Evolutionary conservation across 2,329 filamentous ascomycete species (phyloP), one percentile per base, ranked within the genome.

Genomic region (Penicillium sp.): DNA sequence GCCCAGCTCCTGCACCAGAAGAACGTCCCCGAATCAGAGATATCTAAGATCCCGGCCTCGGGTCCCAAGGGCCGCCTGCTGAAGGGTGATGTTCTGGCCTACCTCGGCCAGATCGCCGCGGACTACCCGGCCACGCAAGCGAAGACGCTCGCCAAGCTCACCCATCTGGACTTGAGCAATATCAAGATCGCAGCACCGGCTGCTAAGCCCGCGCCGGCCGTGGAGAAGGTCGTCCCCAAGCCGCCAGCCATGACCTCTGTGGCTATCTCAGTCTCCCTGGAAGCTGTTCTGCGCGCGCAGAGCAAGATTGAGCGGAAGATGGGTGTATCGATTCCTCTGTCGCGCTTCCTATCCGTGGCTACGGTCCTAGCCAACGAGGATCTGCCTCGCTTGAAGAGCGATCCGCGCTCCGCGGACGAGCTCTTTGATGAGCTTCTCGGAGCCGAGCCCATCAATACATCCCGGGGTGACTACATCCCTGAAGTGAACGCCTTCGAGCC

Each of bases 51-150:
- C 67, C 86, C 83, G 43, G 86, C 89, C 5, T 91, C 87, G 16
- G 93, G 93, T 20, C 93, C 93, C 24, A 84, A 84, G 61, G 89
- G 90, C 47, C 84, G 93, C 51, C 76, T 98, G 44, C 78, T 98
- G 52, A 98, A 98, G 77, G 93, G 93, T 46, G 93, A 98, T 65
- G 85, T 98, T 6, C 81, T 98, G 44, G 90, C 89, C 39, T 93
- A 91, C 69, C 71, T 97, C 13, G 93, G 93, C 52, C 76, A 78
- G 58, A 88, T 96, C 62, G 76, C 84, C 50, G 74, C 82, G 53
- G 77, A 82, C 49, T 86, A 87, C 57, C 86, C 91, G 1, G 77
- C 80, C 18, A 76, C 82, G 51, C 78, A 89, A 58, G 86, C 87
- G 45, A 74, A 79, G 47, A 82, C 81, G 42, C 84, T 95, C 64